Conservation (phyloP, 352 stramenopile species). For the Phytopythium chamaehyphon region DNA sequence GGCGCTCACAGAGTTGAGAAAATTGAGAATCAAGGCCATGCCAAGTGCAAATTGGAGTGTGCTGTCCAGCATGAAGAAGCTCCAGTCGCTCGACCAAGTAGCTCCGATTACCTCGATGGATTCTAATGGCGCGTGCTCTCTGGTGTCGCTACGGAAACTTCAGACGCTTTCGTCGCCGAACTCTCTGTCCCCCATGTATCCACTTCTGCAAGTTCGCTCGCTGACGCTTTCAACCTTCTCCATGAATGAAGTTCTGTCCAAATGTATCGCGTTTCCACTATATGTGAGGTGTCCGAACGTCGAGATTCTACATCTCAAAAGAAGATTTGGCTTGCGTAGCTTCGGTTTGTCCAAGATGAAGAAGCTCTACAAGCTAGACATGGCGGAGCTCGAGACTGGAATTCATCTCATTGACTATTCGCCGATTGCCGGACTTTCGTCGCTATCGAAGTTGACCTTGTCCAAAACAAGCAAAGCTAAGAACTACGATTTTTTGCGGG, state of each 20-base stretch:
- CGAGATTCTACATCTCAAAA: no score
- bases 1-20: not conserved
- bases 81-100: not conserved
- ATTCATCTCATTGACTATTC: no score
- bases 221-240: not conserved
- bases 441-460: no score
- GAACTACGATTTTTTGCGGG: no score
- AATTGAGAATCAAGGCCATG: not conserved
- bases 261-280: no score
- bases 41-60: not conserved
- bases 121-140: not conserved
- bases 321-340: no score
- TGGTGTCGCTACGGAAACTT: not conserved
- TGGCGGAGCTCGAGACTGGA: no score
- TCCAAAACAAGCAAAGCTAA: no score
- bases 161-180: not conserved
- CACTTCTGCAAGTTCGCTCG: not conserved
- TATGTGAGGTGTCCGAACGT: no score
- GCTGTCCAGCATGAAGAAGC: not conserved
- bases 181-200: not conserved
- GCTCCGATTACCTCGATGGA: not conserved
- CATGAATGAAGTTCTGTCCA: not conserved
- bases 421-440: no score
- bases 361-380: no score
- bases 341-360: no score